Base-by-base conservation (phyloP, 2,329 filamentous ascomycete genomes). In the Colletotrichum kahawae region DNA sequence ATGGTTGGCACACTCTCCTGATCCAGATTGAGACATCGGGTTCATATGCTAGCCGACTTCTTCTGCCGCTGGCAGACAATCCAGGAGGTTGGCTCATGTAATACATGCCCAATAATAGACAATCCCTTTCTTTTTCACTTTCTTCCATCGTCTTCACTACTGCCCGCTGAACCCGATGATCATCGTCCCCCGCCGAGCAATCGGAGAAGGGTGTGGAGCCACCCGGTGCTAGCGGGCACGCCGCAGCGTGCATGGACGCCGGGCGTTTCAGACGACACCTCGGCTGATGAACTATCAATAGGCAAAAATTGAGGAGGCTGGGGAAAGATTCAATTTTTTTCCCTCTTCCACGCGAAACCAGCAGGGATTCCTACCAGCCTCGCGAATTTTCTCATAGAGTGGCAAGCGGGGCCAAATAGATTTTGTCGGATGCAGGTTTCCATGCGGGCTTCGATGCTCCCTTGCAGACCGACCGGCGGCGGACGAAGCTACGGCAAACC, bases 221-320 rank as follows among this genome's bases (percentile, higher is more conserved):
- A 38, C 33, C 18, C 21, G 29, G 62, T 54, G 16, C 60, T 74
- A 74, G 67, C 60, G 63, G 70, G 38, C 67, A 70, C 29, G 56
- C 67, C 57, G 63, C 43, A 69, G 24, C 48, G 38, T 31, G 68
- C 63, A 75, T 54, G 24, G 69, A 67, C 69, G 57, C 48, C 63
- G 51, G 69, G 48, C 57, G 73, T 75, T 73, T 73, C 73, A 75
- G 68, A 62, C 68, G 33, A 63, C 69, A 48, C 64, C 69, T 75
- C 72, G 63, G 69, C 72, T 69, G 69, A 68, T 59, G 38, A 36
- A 60, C 7, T n/a, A 33, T 43, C 31, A 5, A 13, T 2, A 36
- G 31, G 4, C n/a, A 63, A 48, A 74, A 73, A 72, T 34, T 48
- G 63, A 51, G 63, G 73, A 68, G 73, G 73, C 48, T 75, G 73